Conservation (phyloP, 495 filamentous ascomycete genomes). For the Ascodesmis nigricans region DNA sequence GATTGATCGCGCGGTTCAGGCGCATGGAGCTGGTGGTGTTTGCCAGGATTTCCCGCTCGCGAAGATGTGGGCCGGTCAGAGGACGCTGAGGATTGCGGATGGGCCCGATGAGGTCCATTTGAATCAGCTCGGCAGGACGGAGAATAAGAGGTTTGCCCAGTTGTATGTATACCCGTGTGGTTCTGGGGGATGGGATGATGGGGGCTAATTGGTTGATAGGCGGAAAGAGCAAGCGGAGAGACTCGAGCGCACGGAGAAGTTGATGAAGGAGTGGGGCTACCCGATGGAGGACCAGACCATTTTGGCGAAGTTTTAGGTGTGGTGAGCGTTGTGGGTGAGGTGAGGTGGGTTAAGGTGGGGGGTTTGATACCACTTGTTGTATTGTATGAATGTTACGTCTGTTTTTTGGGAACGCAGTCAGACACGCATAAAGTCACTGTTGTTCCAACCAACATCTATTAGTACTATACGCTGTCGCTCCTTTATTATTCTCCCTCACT, state of each 20-base stretch:
- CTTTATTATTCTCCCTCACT: no score
- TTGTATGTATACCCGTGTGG: constrained; percentile 23
- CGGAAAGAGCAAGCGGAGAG: constrained; percentile 42
- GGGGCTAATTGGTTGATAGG: constrained; percentile 7
- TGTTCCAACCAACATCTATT: no score
- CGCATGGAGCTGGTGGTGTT: constrained; percentile 66
- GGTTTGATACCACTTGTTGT: constrained; percentile 1
- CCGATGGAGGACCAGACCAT: constrained; percentile 30
- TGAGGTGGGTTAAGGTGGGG: neutral
- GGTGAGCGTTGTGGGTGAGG: neutral
- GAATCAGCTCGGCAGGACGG: constrained; percentile 68
- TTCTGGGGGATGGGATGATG: neutral
- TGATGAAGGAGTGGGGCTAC: constrained; percentile 41
- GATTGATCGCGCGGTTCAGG: constrained; percentile 72
- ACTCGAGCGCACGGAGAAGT: constrained; percentile 36
- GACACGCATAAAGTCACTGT: no score
- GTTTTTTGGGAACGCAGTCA: no score
- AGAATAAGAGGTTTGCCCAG: constrained; percentile 48
- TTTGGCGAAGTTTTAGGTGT: constrained; percentile 30
- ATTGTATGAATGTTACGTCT: constrained; percentile 2
- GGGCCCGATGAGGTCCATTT: constrained; percentile 88
- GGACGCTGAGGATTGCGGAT: constrained; percentile 69
- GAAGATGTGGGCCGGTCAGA: constrained; percentile 61
- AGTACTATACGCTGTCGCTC: no score
- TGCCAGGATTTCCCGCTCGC: constrained; percentile 81